Percentiles rank a stretch among this genome's conserved stretches.
Conservation (phyloP, 768 basidiomycete genomes). For the Rossbeevera mucosa region DNA sequence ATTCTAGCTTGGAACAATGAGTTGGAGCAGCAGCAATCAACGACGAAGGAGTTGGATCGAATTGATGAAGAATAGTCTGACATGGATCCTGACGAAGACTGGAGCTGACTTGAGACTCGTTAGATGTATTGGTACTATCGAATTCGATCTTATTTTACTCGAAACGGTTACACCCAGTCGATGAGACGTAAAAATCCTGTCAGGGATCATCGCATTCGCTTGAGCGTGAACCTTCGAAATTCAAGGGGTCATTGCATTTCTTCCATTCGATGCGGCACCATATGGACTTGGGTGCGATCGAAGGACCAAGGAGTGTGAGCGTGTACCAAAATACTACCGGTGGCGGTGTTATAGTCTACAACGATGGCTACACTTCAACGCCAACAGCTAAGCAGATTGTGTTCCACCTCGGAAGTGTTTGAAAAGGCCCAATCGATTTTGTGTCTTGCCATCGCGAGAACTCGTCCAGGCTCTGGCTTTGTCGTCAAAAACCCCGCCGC, state of each 20-base stretch:
- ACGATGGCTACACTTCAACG: not conserved
- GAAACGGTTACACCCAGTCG: not conserved
- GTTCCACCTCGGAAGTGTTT: slow-evolving; percentile 15
- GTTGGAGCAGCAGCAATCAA: slow-evolving; percentile 17
- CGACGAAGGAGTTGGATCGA: slow-evolving; percentile 8
- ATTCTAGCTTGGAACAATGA: slow-evolving; percentile 55
- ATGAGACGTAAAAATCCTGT: no score
- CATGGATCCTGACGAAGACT: slow-evolving; percentile 38
- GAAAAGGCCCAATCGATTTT: slow-evolving; percentile 23
- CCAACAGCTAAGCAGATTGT: not conserved
- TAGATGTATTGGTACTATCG: not conserved
- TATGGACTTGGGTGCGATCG: no score
- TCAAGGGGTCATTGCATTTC: no score
- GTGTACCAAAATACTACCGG: no score
- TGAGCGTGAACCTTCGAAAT: no score
- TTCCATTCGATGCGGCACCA: no score
- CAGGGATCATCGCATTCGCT: no score
- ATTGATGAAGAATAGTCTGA: slow-evolving; percentile 19
- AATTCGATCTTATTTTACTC: not conserved
- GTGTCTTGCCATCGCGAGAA: slow-evolving; percentile 19
- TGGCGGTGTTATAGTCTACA: no score
- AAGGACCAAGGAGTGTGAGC: not conserved
- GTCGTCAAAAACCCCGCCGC: slow-evolving; percentile 19
- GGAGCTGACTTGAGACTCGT: slow-evolving; percentile 5
- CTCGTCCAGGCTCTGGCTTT: slow-evolving; percentile 28